Conservation (phyloP, 345 rosid genomes). For the Citrus glauca region DNA sequence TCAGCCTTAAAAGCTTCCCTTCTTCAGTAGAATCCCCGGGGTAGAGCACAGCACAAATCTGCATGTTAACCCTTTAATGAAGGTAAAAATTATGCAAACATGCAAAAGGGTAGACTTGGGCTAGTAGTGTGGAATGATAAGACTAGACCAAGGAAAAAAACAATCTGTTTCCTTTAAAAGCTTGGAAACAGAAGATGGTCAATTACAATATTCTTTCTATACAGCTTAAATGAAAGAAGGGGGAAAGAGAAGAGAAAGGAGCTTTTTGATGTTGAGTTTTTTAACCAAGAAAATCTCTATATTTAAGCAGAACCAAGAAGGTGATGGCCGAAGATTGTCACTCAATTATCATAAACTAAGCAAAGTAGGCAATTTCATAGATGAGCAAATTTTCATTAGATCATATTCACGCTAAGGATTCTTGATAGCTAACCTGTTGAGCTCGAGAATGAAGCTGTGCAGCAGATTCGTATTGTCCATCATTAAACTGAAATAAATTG, state of each 20-base stretch:
- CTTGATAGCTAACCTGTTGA: conserved; percentile 49
- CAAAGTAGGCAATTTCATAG: neutral
- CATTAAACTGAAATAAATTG: conserved; percentile 83
- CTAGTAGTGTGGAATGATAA: neutral
- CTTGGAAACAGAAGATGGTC: neutral
- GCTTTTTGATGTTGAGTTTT: neutral
- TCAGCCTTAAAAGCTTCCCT: conserved; percentile 92
- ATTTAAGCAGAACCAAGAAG: neutral
- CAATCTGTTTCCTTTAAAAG: neutral
- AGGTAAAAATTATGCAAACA: conserved; percentile 9
- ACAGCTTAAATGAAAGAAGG: neutral
- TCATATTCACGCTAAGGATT: neutral
- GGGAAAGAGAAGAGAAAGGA: neutral
- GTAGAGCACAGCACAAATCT: conserved; percentile 95
- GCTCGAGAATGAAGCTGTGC: conserved; percentile 81
- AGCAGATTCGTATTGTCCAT: conserved; percentile 93
- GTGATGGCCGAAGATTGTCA: neutral
- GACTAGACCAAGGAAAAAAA: neutral
- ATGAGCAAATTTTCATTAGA: neutral
- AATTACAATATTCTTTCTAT: neutral
- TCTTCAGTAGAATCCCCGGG: conserved; percentile 98
- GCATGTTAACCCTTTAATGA: conserved; percentile 13
- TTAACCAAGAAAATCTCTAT: neutral
- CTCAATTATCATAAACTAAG: neutral
- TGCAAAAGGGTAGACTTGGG: neutral